Base-by-base conservation (phyloP, 31 red algal genomes). In the Asparagopsis taxiformis region DNA sequence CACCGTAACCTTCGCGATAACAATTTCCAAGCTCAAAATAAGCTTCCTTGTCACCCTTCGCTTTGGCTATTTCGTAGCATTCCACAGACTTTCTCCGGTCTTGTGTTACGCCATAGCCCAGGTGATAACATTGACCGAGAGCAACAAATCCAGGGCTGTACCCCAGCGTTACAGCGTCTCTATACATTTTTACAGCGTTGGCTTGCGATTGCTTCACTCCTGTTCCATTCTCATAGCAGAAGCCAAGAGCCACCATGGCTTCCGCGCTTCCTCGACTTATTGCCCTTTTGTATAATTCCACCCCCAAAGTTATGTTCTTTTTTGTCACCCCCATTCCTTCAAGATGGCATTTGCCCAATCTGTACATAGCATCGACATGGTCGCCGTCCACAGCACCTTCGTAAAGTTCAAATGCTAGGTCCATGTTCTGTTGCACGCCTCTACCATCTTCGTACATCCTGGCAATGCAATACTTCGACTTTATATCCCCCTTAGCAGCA, bases 21-120 rank as follows among this genome's bases (percentile, higher is more conserved):
- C 63, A 55, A 8, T 79, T 65, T 5, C 69, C 88, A 26, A 91
- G 68, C 31, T 67, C 53, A 19, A 51, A 10, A 19, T 38, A 65
- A 22, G 77, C 73, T 63, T 33, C 36, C 3, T 49, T 9, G 26
- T 84, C 78, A 17, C 62, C 59, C 31, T 59, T 49, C 9, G 83
- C 44, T n/a, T 39, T 55, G 37, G 70, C 85, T 37, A 20, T 67
- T 28, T 80, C 58, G 54, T 80, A 89, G n/a, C 61, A 68, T n/a
- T 43, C 41, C 25, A 80, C 75, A 16, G 76, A 68, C 35, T 43
- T 43, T 24, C 6, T n/a, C 48, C 59, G 55, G 49, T 74, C 53
- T 41, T 74, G 36, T 15, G 26, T 29, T 31, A 90, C 65, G 50
- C 86, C 86, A 62, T 81, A 80, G 1, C 86, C 86, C 49, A 56